These are phyloP conservation scores for Chaetothyriales sp. DNA, from an alignment of 2,329 filamentous ascomycete species.

Conservation along the genomic window DNA sequence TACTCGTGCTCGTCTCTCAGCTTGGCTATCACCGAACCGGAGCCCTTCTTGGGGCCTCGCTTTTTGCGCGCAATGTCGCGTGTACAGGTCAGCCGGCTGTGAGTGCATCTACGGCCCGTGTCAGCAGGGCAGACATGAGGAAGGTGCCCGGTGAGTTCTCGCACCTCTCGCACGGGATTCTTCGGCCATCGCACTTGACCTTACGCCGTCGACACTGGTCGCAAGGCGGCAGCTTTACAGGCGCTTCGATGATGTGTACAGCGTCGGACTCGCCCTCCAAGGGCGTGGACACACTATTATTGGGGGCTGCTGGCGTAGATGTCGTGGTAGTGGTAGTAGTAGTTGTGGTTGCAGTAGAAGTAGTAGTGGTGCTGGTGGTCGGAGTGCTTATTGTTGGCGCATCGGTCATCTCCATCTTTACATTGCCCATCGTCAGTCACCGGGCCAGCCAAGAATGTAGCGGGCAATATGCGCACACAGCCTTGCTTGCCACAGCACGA, in stretches of 20 bases:
- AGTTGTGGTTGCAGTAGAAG: not conserved
- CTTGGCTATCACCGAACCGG: slow-evolving; percentile 17
- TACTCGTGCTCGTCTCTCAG: slow-evolving; percentile 14
- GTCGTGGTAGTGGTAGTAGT: not conserved
- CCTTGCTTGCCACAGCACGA: not conserved
- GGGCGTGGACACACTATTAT: slow-evolving; percentile 4
- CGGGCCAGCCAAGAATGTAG: not conserved
- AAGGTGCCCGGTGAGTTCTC: not conserved
- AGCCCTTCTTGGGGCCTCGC: slow-evolving; percentile 17
- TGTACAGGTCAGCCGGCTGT: slow-evolving; percentile 12
- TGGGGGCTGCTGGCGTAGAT: no score
- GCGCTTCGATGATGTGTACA: slow-evolving; percentile 3
- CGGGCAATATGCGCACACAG: not conserved
- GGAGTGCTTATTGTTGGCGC: no score
- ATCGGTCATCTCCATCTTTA: not conserved
- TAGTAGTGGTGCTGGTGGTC: not conserved
- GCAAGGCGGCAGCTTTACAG: slow-evolving; percentile 13
- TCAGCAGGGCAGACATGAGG: not conserved
- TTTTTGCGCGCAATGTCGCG: slow-evolving; percentile 17
- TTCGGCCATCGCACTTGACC: slow-evolving; percentile 11
- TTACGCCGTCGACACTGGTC: slow-evolving; percentile 16
- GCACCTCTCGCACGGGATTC: slow-evolving; percentile 2
- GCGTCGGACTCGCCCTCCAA: slow-evolving; percentile 4
- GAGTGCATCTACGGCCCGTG: slow-evolving; percentile 1
- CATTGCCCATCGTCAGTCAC: not conserved